Evolutionary conservation across 202 grass and related monocot species (phyloP), one percentile per base, ranked within the genome.

Genomic region (Panicum hallii): DNA sequence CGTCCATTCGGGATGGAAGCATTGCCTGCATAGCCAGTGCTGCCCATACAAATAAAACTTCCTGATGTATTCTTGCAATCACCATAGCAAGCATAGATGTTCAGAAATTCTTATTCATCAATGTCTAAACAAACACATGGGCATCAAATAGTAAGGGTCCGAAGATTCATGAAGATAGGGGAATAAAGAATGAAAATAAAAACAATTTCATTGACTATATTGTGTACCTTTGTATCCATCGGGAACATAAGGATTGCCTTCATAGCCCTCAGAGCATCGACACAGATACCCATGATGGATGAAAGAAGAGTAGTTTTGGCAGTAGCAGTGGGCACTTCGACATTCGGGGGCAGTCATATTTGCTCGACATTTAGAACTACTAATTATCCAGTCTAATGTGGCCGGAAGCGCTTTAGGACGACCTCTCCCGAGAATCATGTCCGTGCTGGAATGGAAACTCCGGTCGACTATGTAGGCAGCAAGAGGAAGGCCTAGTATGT

Each of bases 231-330:
- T 11, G 57, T 74, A 89, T 66, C 75, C 81, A 62, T 57, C 4
- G 1, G 1, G 26, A 20, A 83, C 22, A 26, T 90, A 90, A 9
- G 88, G 88, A 50, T 90, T 90, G 0, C 88, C 88, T 17, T 63
- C 6, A 30, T 76, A 90, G 9, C 88, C 88, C 12, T 1, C 0
- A 4, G 15, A 22, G 4, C 84, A 90, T 16, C 0, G 0, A 6
- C 88, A 86, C 0, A 3, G 0, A 45, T 79, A 82, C 5, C 83
- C 88, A 19, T 2, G 2, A 4, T 72, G 30, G 5, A 1, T 3
- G 0, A 2, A 1, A 5, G 42, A 43, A 7, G 6, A 0, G 0
- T 10, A 52, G 30, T 87, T 2, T 26, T 4, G 44, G 23, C 86
- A 83, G 43, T 19, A 53, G 65, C 79, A 83, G 22, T 83, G 17